Percentiles rank a stretch among this genome's conserved stretches.
Conservation (phyloP, 495 filamentous ascomycete genomes). For the Neurospora sublineolata region DNA sequence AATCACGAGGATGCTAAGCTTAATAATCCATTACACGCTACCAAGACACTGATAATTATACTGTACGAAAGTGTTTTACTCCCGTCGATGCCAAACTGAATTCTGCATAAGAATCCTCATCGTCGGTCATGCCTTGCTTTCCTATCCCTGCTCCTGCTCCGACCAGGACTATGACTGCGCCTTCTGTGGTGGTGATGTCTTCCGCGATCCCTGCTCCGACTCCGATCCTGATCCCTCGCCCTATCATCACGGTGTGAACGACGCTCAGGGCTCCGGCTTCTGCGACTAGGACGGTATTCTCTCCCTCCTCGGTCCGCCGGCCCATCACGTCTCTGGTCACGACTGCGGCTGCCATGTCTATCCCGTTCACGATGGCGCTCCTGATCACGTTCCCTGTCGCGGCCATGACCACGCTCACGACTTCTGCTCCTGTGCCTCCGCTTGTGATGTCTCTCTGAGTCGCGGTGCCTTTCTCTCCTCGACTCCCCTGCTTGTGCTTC, state of each 20-base stretch:
- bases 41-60: background rate
- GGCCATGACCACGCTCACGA: conserved; percentile 10
- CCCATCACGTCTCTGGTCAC: conserved; percentile 17
- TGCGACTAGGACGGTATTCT: conserved; percentile 8
- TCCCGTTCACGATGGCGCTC: conserved; percentile 12
- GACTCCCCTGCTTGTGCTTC: conserved; percentile 9
- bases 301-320: conserved; percentile 2
- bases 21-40: background rate
- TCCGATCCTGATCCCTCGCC: conserved; percentile 4
- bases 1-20: background rate
- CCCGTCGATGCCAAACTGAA: background rate
- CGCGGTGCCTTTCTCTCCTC: conserved; percentile 16
- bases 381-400: conserved; percentile 5
- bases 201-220: conserved; percentile 6
- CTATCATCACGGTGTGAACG: conserved; percentile 4
- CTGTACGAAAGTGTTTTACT: background rate
- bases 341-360: conserved; percentile 27
- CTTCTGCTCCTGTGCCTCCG: conserved; percentile 26
- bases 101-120: background rate
- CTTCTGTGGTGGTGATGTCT: conserved; percentile 1
- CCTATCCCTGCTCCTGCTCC: conserved; percentile 16
- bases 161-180: conserved; percentile 12
- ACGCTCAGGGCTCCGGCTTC: conserved; percentile 21
- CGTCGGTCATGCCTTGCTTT: background rate
- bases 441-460: conserved; percentile 24